phyloP scores from a whole-genome alignment of 2,329 filamentous ascomycete species.

The Arthrobotrys entomopaga region DNA sequence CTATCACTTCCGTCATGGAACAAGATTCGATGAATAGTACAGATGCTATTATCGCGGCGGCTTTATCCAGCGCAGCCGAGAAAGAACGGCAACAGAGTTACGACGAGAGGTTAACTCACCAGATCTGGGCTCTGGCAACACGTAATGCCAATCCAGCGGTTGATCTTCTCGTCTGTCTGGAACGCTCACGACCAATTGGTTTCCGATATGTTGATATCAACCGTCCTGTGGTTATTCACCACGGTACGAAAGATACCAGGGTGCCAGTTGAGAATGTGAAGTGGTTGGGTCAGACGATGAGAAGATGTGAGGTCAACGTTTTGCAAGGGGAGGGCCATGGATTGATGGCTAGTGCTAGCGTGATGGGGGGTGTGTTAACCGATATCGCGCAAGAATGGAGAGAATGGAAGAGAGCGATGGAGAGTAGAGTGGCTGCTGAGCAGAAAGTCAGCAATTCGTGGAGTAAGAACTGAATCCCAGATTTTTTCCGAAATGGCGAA shows the following conservation, averaged over 20 bases:
- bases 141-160: conserved; percentile 92
- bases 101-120: conserved; percentile 85
- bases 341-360: conserved; percentile 89
- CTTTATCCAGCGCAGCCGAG: conserved; percentile 72
- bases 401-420: conserved; percentile 75
- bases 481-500: conserved; percentile 1
- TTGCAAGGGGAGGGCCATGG: conserved; percentile 93
- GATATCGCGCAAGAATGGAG: conserved; percentile 96
- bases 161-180: conserved; percentile 89
- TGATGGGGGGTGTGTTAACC: conserved; percentile 94
- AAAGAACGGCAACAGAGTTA: conserved; percentile 79
- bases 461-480: conserved; percentile 24
- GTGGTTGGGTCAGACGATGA: conserved; percentile 95
- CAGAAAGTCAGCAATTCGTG: conserved; percentile 44
- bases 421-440: conserved; percentile 43
- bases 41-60: conserved; percentile 65
- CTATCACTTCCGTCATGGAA: conserved; percentile 58
- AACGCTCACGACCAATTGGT: conserved; percentile 88
- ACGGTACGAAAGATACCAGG: conserved; percentile 87
- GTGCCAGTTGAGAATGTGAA: conserved; percentile 94
- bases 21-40: conserved; percentile 58
- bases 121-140: conserved; percentile 93
- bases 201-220: conserved; percentile 98
- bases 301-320: conserved; percentile 87
- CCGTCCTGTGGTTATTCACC: conserved; percentile 88